A percentile compares a stretch with the other conserved stretches of the same genome.
phyloP scores from a whole-genome alignment of 495 filamentous ascomycete species.

The Hypoxylon lienhwacheense region DNA sequence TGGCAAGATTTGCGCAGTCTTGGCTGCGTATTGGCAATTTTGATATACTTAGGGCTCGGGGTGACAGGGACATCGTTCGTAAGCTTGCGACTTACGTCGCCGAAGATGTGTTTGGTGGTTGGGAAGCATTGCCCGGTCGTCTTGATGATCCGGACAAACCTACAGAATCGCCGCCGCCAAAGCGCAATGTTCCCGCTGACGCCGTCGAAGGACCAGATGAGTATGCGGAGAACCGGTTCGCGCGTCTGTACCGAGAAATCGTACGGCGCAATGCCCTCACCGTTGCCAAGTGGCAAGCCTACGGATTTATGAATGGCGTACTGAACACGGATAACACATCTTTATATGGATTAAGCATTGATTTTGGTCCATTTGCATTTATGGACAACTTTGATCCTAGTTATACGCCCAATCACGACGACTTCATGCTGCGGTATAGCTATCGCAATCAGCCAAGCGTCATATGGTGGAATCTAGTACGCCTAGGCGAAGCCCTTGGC shows the following conservation, averaged over 20 bases:
- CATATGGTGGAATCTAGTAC: slow-evolving; percentile 98
- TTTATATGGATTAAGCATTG: slow-evolving; percentile 81
- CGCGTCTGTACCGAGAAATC: slow-evolving; percentile 84
- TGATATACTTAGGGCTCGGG: slow-evolving; percentile 78
- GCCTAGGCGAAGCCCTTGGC: slow-evolving; percentile 86
- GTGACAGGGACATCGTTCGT: slow-evolving; percentile 73
- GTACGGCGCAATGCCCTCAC: slow-evolving; percentile 82
- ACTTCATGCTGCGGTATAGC: slow-evolving; percentile 79
- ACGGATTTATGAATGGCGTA: slow-evolving; percentile 97
- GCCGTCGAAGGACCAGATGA: slow-evolving; percentile 64
- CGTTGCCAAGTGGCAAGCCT: slow-evolving; percentile 93
- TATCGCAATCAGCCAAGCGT: slow-evolving; percentile 94
- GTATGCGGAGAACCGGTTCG: slow-evolving; percentile 79
- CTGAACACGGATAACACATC: slow-evolving; percentile 94
- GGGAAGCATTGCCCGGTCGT: slow-evolving; percentile 72
- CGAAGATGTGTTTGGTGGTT: slow-evolving; percentile 82
- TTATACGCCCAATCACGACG: slow-evolving; percentile 97
- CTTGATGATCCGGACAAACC: slow-evolving; percentile 51
- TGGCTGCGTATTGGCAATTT: slow-evolving; percentile 97
- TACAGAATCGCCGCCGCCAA: slow-evolving; percentile 38
- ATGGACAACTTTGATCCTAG: slow-evolving; percentile 91
- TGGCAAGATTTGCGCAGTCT: slow-evolving; percentile 83
- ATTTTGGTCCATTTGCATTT: slow-evolving; percentile 96
- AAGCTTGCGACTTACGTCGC: slow-evolving; percentile 77
- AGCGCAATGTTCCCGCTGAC: slow-evolving; percentile 55